phyloP scores from a whole-genome alignment of 352 stramenopile genomes.

The Phytophthora melonis region DNA sequence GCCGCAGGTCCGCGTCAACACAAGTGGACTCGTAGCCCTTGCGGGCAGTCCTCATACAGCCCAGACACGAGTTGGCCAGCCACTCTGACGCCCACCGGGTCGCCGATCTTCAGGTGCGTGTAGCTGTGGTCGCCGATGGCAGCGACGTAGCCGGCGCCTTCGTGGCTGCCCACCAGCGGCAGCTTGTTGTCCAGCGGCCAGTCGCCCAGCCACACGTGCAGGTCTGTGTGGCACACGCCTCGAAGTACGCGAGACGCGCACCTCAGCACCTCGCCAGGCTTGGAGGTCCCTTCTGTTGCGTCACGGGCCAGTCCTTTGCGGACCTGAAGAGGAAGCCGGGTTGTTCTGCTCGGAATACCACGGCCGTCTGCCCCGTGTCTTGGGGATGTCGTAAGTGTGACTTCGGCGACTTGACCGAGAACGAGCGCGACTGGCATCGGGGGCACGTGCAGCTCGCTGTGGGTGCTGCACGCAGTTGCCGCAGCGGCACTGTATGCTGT shows the following conservation, averaged over 20 bases:
- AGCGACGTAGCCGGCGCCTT: conserved; percentile 54
- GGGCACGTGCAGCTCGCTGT: conserved; percentile 33
- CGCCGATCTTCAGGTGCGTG: conserved; percentile 46
- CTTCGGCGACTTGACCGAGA: conserved; percentile 62
- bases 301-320: conserved; percentile 58
- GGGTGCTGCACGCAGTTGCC: conserved; percentile 42
- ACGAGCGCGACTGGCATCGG: conserved; percentile 42
- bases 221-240: conserved; percentile 57
- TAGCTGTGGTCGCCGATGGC: conserved; percentile 49
- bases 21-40: conserved; percentile 53
- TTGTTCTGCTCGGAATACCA: conserved; percentile 62
- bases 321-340: conserved; percentile 51
- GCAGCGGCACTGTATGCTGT: conserved; percentile 44
- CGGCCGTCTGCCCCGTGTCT: conserved; percentile 60
- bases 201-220: conserved; percentile 50
- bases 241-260: conserved; percentile 58
- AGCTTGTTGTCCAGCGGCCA: conserved; percentile 41
- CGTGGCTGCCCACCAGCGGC: conserved; percentile 57
- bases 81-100: conserved; percentile 52
- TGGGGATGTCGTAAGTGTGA: conserved; percentile 58
- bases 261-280: conserved; percentile 56
- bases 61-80: conserved; percentile 51
- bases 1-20: conserved; percentile 4
- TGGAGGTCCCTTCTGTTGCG: conserved; percentile 51
- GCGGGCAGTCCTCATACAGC: conserved; percentile 52